These are phyloP conservation scores for cucumber (Cucumis sativus) DNA, from an alignment of 306 rosid species.

Conservation along the genomic window Cucumber_9930_V3 NC_026657.2:37794501-37795000, in stretches of 20 bases:
- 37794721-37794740: conserved; percentile 82
- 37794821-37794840: conserved; percentile 23
- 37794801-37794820: conserved; percentile 86
- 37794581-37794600: conserved; percentile 7
- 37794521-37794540: conserved; percentile 76
- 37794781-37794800: conserved; percentile 89
- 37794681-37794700: conserved; percentile 91
- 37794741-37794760: conserved; percentile 73
- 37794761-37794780: conserved; percentile 80
- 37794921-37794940: background rate
- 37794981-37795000: conserved; percentile 10
- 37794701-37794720: conserved; percentile 70
- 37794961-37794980: background rate
- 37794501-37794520: conserved; percentile 74
- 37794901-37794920: background rate
- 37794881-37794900: background rate
- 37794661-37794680: conserved; percentile 97
- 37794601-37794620: background rate
- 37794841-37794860: conserved; percentile 15
- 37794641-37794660: conserved; percentile 43
- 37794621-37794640: conserved; percentile 13
- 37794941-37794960: background rate
- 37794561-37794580: background rate
- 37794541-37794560: conserved; percentile 52
- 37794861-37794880: background rate